Evolutionary conservation across 139 green algal genomes (phyloP).

Genomic region (Tetradesmus lagerheimii): DNA sequence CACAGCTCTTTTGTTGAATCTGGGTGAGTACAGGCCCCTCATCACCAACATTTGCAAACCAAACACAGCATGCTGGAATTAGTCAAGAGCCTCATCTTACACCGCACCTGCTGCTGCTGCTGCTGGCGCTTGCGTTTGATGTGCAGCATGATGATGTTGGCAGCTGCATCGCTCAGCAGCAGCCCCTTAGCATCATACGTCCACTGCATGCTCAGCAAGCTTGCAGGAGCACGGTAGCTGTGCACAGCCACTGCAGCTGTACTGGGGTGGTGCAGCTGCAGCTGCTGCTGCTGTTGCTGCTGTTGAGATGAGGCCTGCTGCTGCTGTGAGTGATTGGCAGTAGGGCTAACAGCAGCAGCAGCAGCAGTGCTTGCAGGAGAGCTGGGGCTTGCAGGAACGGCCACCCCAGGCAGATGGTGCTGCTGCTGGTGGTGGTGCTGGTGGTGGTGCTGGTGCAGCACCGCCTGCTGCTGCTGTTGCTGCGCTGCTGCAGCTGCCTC

Average conservation of each 20-base stretch:
- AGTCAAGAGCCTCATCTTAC: background rate
- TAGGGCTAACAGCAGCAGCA: background rate
- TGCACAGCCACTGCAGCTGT: constrained; percentile 34
- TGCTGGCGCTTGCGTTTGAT: constrained; percentile 24
- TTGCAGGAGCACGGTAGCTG: constrained; percentile 37
- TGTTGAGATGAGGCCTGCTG: too few relatives aligned
- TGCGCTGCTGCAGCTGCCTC: background rate
- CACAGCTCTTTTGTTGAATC: too few relatives aligned
- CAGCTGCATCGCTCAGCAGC: constrained; percentile 54
- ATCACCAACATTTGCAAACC: too few relatives aligned
- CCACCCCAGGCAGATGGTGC: background rate
- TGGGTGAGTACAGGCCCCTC: background rate
- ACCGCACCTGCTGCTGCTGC: background rate
- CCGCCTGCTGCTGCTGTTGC: background rate
- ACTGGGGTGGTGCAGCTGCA: constrained; percentile 48
- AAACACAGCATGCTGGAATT: background rate
- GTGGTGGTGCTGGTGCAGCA: background rate
- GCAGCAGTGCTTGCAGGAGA: constrained; percentile 9
- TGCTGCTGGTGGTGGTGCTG: background rate
- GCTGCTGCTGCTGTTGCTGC: constrained; percentile 3
- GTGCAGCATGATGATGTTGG: constrained; percentile 62
- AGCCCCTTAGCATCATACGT: constrained; percentile 63
- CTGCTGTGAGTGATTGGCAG: too few relatives aligned
- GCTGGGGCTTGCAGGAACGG: background rate
- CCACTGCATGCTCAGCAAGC: constrained; percentile 55